Conservation (phyloP, 306 rosid genomes). For the Mucuna pruriens region DNA sequence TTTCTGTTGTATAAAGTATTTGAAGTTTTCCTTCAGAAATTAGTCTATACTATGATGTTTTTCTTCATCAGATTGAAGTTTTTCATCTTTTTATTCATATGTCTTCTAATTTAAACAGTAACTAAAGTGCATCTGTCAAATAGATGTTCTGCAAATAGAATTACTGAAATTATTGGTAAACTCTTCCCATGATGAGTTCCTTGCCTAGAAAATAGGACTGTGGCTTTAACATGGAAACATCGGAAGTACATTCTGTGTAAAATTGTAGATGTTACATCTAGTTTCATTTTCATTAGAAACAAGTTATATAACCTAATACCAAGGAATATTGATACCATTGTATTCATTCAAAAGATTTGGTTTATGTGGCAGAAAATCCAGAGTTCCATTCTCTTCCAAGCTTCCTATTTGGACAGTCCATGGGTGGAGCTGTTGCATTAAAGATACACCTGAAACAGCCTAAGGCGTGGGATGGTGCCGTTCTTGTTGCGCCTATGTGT, state of each 20-base stretch:
- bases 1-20: not conserved
- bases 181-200: not conserved
- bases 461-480: slow-evolving; percentile 81
- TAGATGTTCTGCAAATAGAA: not conserved
- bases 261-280: slow-evolving; percentile 21
- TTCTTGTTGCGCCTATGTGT: slow-evolving; percentile 98
- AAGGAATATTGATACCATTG: not conserved
- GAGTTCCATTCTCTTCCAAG: slow-evolving; percentile 65
- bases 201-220: not conserved
- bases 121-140: not conserved
- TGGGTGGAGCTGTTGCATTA: slow-evolving; percentile 96
- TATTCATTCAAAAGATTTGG: slow-evolving; percentile 19
- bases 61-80: slow-evolving; percentile 1
- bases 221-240: slow-evolving; percentile 21
- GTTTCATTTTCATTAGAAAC: slow-evolving; percentile 7
- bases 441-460: slow-evolving; percentile 86
- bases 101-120: not conserved
- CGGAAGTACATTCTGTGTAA: slow-evolving; percentile 13
- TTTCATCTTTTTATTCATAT: not conserved
- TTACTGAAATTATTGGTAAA: not conserved
- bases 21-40: slow-evolving; percentile 5
- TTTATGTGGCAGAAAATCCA: slow-evolving; percentile 64
- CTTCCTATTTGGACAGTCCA: slow-evolving; percentile 86
- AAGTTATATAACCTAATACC: not conserved
- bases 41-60: not conserved